phyloP scores from a whole-genome alignment of 805 yeast species.

The Candida ficus region DNA sequence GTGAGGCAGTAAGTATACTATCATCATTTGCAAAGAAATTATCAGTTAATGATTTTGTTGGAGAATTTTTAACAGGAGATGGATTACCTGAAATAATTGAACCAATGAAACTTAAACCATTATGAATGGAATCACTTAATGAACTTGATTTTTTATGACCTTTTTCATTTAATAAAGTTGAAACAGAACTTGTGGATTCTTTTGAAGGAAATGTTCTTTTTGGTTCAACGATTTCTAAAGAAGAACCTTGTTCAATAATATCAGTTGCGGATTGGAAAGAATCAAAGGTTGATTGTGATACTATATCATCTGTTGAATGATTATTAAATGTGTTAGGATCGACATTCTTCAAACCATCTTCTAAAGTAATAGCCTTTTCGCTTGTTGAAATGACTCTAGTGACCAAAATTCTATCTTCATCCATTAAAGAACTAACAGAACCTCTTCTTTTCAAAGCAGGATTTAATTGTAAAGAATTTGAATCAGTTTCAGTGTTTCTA shows the following conservation, averaged over 20 bases:
- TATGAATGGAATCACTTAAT: slow-evolving; percentile 18
- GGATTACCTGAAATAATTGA: slow-evolving; percentile 6
- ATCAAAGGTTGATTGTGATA: slow-evolving; percentile 17
- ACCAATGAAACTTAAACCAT: slow-evolving; percentile 13
- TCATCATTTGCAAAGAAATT: too few relatives aligned
- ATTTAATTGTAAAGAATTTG: slow-evolving; percentile 20
- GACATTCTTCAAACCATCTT: slow-evolving; percentile 17
- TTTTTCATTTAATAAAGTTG: slow-evolving; percentile 13
- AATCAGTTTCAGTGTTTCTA: slow-evolving; percentile 25
- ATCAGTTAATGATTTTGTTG: too few relatives aligned
- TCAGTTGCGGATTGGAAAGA: slow-evolving; percentile 22
- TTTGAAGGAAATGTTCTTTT: slow-evolving; percentile 1
- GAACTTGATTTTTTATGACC: slow-evolving; percentile 18
- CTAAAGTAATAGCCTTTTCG: slow-evolving; percentile 11
- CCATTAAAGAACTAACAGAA: slow-evolving; percentile 21
- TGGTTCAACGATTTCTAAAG: neutral
- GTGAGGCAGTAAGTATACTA: too few relatives aligned
- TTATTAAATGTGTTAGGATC: neutral
- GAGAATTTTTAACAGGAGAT: neutral
- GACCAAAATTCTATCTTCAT: slow-evolving; percentile 20
- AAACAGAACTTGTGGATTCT: slow-evolving; percentile 18
- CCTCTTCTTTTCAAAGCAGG: slow-evolving; percentile 24
- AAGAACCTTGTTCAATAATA: slow-evolving; percentile 14
- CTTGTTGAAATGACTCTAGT: slow-evolving; percentile 13
- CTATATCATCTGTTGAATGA: slow-evolving; percentile 10